phyloP scores from a whole-genome alignment of 2,329 filamentous ascomycete species.

The Beauveria sp. region DNA sequence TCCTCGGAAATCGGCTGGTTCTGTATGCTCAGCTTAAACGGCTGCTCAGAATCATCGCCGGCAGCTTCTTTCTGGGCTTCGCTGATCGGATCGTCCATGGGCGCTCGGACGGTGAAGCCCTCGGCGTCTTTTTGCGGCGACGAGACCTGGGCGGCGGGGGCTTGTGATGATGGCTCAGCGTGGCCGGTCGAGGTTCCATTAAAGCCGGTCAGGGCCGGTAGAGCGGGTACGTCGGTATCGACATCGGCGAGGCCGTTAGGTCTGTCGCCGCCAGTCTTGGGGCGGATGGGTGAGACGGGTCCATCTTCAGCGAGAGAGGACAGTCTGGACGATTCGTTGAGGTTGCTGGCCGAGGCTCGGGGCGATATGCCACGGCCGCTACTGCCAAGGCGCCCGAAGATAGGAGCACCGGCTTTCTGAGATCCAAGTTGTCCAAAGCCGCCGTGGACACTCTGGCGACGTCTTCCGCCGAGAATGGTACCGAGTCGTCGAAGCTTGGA shows the following conservation, averaged over 20 bases:
- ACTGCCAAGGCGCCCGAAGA: constrained; percentile 57
- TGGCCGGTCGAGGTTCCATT: background rate
- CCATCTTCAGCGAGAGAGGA: constrained; percentile 51
- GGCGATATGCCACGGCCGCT: constrained; percentile 52
- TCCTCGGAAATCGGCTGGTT: constrained; percentile 72
- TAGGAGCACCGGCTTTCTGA: constrained; percentile 38
- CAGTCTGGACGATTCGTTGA: constrained; percentile 46
- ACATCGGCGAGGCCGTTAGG: background rate
- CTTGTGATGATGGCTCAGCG: constrained; percentile 20
- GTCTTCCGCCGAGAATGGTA: constrained; percentile 56
- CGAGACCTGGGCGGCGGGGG: constrained; percentile 28
- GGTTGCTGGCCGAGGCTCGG: constrained; percentile 50
- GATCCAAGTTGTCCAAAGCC: constrained; percentile 52
- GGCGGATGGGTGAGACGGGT: constrained; percentile 18
- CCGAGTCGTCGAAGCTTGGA: constrained; percentile 57
- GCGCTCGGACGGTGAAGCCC: constrained; percentile 65
- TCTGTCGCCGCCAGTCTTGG: constrained; percentile 8
- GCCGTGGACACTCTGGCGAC: constrained; percentile 59
- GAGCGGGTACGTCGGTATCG: background rate
- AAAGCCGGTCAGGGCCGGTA: background rate
- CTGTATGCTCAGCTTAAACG: constrained; percentile 74
- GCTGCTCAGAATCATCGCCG: constrained; percentile 52
- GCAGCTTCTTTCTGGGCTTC: constrained; percentile 60
- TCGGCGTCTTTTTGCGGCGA: constrained; percentile 58
- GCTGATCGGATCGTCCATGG: constrained; percentile 58